Base-by-base conservation (phyloP, 1,284 basidiomycete species). In the Ustilago nuda region DNA sequence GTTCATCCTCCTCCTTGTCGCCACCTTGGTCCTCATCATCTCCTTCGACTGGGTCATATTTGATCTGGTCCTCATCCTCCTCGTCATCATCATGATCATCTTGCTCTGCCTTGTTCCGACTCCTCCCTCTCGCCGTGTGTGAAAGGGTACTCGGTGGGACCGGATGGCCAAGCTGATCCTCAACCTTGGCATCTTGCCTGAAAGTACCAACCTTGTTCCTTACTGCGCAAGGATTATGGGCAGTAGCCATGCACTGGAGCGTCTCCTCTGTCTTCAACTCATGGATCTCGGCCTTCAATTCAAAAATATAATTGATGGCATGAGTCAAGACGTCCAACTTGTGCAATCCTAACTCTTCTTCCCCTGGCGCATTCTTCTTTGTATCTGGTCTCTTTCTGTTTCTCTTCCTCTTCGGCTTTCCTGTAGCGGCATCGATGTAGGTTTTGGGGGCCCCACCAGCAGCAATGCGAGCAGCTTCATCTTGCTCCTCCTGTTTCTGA, bases 271-370 rank as follows among this genome's bases (percentile, higher is more conserved):
- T 81, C 36, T 83, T 72, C n/a, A 83, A 60, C 60, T 71, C 66
- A 8, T 77, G 52, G 27, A 83, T 83, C 27, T 72, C 46, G 0
- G 72, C 78, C 46, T 83, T 80, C 50, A 83, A 65, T 52, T 82
- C 67, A 56, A 82, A 82, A 57, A 83, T 83, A 61, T 82, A 81
- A 51, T 83, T 80, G 66, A 83, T 82, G 5, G 82, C 76, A 66
- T 82, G 80, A 1, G 82, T 83, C 13, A 83, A 58, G 13, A 83
- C 80, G 32, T 83, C 80, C 33, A 83, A 57, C 58, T 83, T 83
- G 61, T 83, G 82, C 62, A 83, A 51, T 0, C 80, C 82, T 12
- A 82, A 54, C 50, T 83, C 82, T 15, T 81, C 80, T 46, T 82
- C 78, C 33, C 66, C 72, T 4, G 53, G 54, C 0, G 50, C 64